These are phyloP conservation scores for Gaillardinia entomophila DNA, from an alignment of 805 yeast species.

Conservation along the genomic window DNA sequence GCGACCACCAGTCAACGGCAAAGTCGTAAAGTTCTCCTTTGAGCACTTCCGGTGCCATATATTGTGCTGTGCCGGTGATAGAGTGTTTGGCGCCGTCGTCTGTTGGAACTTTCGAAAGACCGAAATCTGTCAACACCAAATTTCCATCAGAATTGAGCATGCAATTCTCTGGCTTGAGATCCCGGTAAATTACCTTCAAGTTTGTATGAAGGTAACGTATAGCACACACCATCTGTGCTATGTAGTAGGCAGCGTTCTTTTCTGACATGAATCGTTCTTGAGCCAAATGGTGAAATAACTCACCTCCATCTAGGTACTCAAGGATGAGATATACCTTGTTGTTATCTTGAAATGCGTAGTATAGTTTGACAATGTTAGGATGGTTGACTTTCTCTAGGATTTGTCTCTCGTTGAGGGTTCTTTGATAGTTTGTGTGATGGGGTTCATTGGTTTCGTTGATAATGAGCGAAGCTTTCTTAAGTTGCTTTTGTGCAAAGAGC, in stretches of 20 bases:
- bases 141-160: conserved; percentile 36
- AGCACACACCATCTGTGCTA: conserved; percentile 38
- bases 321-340: conserved; percentile 68
- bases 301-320: conserved; percentile 89
- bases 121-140: conserved; percentile 40
- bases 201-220: conserved; percentile 31
- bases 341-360: conserved; percentile 78
- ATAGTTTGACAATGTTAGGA: conserved; percentile 76
- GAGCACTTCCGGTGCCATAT: conserved; percentile 87
- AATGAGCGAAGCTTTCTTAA: conserved; percentile 74
- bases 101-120: conserved; percentile 30
- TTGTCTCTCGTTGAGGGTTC: conserved; percentile 75
- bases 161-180: conserved; percentile 42
- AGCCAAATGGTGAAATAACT: conserved; percentile 63
- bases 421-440: conserved; percentile 42
- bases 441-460: conserved; percentile 31
- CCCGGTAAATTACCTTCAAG: conserved; percentile 37
- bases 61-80: conserved; percentile 73
- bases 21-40: conserved; percentile 73
- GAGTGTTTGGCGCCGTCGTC: conserved; percentile 24
- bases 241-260: conserved; percentile 34
- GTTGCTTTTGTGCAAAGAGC: conserved; percentile 80
- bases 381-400: conserved; percentile 64
- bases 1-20: conserved; percentile 87
- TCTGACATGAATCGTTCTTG: conserved; percentile 21